phyloP scores from a whole-genome alignment of 768 basidiomycete genomes.

The Lactarius indigo region DNA sequence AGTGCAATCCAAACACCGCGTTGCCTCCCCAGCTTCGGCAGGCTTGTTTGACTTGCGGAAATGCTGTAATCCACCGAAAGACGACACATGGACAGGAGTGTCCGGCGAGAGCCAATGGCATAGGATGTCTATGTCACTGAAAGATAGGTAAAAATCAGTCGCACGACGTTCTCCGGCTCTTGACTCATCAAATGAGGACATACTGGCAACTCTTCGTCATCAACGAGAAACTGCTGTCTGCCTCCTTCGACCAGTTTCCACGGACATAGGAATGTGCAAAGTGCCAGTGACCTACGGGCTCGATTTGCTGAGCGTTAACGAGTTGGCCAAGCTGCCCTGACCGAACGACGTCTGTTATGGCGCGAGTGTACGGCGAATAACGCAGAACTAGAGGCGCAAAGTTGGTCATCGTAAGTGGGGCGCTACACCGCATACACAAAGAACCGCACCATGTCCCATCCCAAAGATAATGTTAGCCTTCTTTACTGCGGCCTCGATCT shows the following conservation, averaged over 20 bases:
- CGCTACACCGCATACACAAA: background rate
- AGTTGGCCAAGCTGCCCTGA: conserved; percentile 72
- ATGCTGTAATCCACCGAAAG: conserved; percentile 83
- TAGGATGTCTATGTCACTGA: conserved; percentile 80
- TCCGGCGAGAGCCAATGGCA: conserved; percentile 73
- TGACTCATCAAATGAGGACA: conserved; percentile 27
- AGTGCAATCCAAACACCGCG: conserved; percentile 74
- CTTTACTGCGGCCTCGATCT: conserved; percentile 69
- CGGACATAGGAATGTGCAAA: conserved; percentile 90
- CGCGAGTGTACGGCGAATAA: conserved; percentile 80
- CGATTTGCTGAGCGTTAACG: conserved; percentile 79
- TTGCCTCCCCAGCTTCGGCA: conserved; percentile 56
- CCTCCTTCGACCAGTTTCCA: conserved; percentile 73
- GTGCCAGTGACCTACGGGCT: conserved; percentile 84
- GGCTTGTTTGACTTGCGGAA: conserved; percentile 77
- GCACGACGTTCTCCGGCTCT: conserved; percentile 5
- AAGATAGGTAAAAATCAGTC: background rate
- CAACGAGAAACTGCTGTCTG: conserved; percentile 70
- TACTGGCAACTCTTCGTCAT: conserved; percentile 93
- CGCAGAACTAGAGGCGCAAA: conserved; percentile 64
- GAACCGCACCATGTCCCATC: conserved; percentile 71
- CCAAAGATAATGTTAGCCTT: conserved; percentile 74
- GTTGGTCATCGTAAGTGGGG: background rate
- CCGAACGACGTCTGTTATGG: conserved; percentile 63
- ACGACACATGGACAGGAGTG: conserved; percentile 65